These are phyloP conservation scores for Geranium brycei DNA, from an alignment of 345 rosid genomes.

Conservation along the genomic window DNA sequence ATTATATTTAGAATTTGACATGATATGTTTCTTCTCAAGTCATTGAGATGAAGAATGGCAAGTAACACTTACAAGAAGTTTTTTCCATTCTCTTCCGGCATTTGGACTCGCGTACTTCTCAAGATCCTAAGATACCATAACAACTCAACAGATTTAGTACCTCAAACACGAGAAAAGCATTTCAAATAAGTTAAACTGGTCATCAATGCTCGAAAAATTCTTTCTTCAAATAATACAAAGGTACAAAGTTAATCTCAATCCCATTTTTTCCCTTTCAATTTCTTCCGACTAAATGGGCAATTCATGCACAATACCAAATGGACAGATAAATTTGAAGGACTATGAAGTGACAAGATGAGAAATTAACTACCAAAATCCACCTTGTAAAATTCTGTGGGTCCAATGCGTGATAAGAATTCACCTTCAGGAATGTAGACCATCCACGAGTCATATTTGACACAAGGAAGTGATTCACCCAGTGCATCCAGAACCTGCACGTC, in stretches of 20 bases:
- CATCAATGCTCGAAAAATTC: not conserved
- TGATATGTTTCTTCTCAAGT: not conserved
- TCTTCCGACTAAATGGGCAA: not conserved
- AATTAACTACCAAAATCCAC: constrained; percentile 18
- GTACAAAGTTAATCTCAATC: not conserved
- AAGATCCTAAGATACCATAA: constrained; percentile 44
- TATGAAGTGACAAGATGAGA: not conserved
- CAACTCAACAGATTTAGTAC: not conserved
- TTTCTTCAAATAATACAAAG: not conserved
- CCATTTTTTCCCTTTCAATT: too few relatives aligned
- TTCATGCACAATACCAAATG: not conserved
- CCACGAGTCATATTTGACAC: constrained; percentile 84
- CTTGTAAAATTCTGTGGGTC: constrained; percentile 88
- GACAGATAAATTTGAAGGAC: not conserved
- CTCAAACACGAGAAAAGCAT: not conserved
- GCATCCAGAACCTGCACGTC: constrained; percentile 71
- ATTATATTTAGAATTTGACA: not conserved
- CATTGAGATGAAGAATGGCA: not conserved
- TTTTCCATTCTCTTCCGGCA: constrained; percentile 77
- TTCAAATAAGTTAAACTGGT: not conserved
- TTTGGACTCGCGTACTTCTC: constrained; percentile 63
- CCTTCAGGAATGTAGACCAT: constrained; percentile 93
- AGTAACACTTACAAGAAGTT: constrained; percentile 51
- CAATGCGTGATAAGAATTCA: constrained; percentile 77
- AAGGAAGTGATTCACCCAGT: constrained; percentile 75